Evolutionary conservation across 2,329 filamentous ascomycete genomes (phyloP).

Genomic region (Aspergillus hortae): DNA sequence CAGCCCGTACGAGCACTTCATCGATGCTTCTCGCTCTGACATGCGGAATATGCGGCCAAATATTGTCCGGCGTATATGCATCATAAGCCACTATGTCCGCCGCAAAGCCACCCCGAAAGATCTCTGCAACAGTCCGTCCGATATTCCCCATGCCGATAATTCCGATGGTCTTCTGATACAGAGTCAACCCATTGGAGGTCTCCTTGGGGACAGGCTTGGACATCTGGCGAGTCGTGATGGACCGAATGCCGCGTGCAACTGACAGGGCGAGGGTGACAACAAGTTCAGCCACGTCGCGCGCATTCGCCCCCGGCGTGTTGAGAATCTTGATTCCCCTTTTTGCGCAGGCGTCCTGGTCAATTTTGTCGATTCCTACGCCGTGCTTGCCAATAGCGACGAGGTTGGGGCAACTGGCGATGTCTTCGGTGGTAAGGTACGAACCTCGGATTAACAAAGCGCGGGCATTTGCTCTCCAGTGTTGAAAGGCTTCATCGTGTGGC

Average conservation of each 20-base stretch:
- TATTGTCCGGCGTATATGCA: conserved; percentile 29
- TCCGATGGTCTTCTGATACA: conserved; percentile 34
- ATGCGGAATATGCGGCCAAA: conserved; percentile 34
- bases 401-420: conserved; percentile 34
- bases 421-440: conserved; percentile 36
- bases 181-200: conserved; percentile 38
- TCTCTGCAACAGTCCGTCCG: conserved; percentile 33
- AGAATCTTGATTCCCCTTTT: conserved; percentile 42
- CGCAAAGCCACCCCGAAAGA: conserved; percentile 37
- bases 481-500: conserved; percentile 30
- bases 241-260: conserved; percentile 31
- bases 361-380: conserved; percentile 48
- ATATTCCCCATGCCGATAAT: conserved; percentile 43
- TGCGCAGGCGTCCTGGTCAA: conserved; percentile 40
- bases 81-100: conserved; percentile 36
- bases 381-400: conserved; percentile 47
- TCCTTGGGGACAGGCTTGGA: conserved; percentile 33
- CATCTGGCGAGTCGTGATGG: conserved; percentile 30
- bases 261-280: conserved; percentile 33
- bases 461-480: conserved; percentile 42
- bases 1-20: conserved; percentile 30
- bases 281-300: conserved; percentile 40
- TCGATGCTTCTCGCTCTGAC: conserved; percentile 25
- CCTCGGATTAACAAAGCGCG: conserved; percentile 39
- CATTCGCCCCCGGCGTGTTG: conserved; percentile 48